Base-by-base conservation (phyloP, 139 green algal genomes). In the Trebouxia sp. region DNA sequence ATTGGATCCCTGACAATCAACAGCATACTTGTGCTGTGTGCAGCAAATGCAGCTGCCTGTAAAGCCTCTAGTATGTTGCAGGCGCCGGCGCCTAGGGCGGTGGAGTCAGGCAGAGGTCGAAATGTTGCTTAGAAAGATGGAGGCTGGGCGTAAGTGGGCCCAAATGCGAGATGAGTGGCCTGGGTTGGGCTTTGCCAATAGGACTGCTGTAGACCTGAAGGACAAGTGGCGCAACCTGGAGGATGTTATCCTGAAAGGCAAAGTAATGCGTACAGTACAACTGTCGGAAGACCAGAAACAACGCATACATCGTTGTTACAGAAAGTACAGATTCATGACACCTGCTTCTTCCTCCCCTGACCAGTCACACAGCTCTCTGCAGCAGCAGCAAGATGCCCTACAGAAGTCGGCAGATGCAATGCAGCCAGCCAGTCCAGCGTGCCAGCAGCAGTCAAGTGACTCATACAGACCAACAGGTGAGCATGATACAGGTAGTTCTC, bases 221-320 rank as follows among this genome's bases (percentile, higher is more conserved):
- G 67, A 76, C 38, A 76, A 76, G 37, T 76, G 67, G 67, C 37
- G 67, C 5, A 76, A 55, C 30, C 38, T 76, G 38, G 67, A 76
- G 37, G 41, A 35, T 50, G 67, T 76, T 55, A 38, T 76, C 30
- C 58, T 69, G 5, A 39, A 69, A 17, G 58, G 58, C 58, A 69
- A 69, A 39, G 24, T 30, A 39, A 69, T 30, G 0, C 58, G 58
- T 38, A 69, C 58, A 41, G 58, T 69, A 7, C 28, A 69, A 10
- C 41, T 69, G 58, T 26, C 58, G 41, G 30, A 69, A 30, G 58
- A 43, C 10, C 58, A 69, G 58, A 69, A 38, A 30, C 30, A 39
- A 22, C 58, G 58, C 30, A 69, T 69, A 8, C 58, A 69, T 22
- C 58, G 58, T 11, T 69, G 58, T 39, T 30, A 69, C 58, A 69